Conservation (phyloP, 352 stramenopile species). For the Phytophthora colocasiae region DNA sequence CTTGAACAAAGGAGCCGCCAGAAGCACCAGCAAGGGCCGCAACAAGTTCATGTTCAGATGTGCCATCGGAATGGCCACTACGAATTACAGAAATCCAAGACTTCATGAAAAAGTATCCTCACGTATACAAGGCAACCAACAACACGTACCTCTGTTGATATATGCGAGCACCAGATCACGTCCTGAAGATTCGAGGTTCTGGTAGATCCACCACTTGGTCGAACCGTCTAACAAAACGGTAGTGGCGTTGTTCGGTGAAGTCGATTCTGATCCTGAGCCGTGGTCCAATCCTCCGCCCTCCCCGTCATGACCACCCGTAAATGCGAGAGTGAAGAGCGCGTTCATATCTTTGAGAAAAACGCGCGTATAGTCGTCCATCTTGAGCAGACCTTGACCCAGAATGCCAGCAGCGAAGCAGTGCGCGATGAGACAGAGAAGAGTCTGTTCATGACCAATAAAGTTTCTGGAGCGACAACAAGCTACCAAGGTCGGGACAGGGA, state of each 20-base stretch:
- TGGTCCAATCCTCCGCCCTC: background rate
- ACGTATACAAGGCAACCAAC: no score
- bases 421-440: constrained; percentile 67
- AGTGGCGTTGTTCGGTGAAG: constrained; percentile 11
- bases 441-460: constrained; percentile 69
- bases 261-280: background rate
- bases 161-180: constrained; percentile 55
- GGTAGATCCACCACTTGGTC: constrained; percentile 67
- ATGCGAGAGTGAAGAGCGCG: constrained; percentile 49
- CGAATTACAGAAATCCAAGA: background rate
- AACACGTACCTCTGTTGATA: constrained; percentile 49
- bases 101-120: no score
- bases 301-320: constrained; percentile 19
- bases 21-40: constrained; percentile 66
- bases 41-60: constrained; percentile 77
- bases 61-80: constrained; percentile 69
- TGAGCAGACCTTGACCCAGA: constrained; percentile 55
- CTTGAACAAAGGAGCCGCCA: constrained; percentile 76
- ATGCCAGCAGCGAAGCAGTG: constrained; percentile 71
- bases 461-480: constrained; percentile 53
- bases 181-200: constrained; percentile 60
- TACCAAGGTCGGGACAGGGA: constrained; percentile 68
- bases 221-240: constrained; percentile 40
- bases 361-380: constrained; percentile 47
- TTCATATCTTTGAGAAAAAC: constrained; percentile 63